phyloP scores from a whole-genome alignment of 2,329 filamentous ascomycete species.

The Fusarium liriodendri region DNA sequence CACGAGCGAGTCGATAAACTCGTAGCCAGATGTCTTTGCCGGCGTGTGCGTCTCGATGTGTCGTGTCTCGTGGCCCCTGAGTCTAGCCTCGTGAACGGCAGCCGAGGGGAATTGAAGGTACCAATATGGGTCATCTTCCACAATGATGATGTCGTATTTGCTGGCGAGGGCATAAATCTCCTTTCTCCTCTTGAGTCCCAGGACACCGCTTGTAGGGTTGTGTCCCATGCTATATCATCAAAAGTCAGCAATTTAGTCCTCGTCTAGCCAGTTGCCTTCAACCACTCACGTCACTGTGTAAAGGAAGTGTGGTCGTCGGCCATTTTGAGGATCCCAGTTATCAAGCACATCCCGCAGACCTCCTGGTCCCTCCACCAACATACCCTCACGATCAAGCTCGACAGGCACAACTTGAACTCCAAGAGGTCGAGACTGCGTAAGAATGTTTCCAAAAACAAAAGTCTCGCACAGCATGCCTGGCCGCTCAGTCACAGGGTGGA shows the following conservation, averaged over 20 bases:
- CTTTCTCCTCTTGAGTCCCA: constrained; percentile 78
- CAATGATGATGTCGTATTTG: constrained; percentile 88
- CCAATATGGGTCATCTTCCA: constrained; percentile 97
- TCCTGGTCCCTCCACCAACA: constrained; percentile 78
- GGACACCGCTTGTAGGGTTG: constrained; percentile 84
- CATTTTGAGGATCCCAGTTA: constrained; percentile 82
- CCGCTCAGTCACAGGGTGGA: constrained; percentile 74
- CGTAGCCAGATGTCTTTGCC: constrained; percentile 68
- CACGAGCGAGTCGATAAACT: constrained; percentile 84
- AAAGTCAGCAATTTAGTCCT: neutral
- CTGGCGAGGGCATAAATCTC: constrained; percentile 85
- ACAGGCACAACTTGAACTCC: constrained; percentile 81
- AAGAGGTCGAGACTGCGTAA: constrained; percentile 73
- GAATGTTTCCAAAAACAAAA: constrained; percentile 83
- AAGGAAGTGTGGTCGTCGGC: constrained; percentile 83
- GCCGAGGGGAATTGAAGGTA: constrained; percentile 89
- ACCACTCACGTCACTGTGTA: constrained; percentile 86
- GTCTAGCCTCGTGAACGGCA: constrained; percentile 61
- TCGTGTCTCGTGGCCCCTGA: constrained; percentile 51
- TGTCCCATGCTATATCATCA: constrained; percentile 66
- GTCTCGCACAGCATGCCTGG: constrained; percentile 84
- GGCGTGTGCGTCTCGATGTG: constrained; percentile 46
- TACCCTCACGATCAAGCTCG: constrained; percentile 81
- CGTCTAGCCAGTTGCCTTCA: too few species aligned
- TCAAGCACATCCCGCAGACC: constrained; percentile 81